Evolutionary conservation across 2,329 filamentous ascomycete species (phyloP), one percentile per base, ranked within the genome.

Genomic region (Lachnum nothofagi): DNA sequence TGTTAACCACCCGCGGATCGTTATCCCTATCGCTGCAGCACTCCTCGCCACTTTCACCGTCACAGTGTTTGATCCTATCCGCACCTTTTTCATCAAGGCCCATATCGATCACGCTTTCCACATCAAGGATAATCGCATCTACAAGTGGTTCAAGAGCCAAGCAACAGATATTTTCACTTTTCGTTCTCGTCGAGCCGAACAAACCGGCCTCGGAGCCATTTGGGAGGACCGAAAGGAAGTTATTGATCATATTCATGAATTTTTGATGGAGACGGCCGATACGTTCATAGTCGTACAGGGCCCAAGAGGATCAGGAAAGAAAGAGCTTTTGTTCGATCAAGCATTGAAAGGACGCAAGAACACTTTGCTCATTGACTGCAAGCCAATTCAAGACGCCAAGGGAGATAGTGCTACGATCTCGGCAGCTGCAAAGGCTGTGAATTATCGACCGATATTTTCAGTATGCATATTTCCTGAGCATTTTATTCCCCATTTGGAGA

Each of bases 261-360:
- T 90, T 89, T 72, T 97, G 6, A 83, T 89, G 63, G 91, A 96
- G 60, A 91, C 86, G 4, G 82, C 85, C 0, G 89, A 93, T 52
- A 97, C 91, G 0, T 96, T 96, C 65, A 90, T 95, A 55, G 88
- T 97, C 7, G 81, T 98, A 0, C 91, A 95, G 63, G 93, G 93
- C 0, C 91, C 93, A 4, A 82, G 90, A 44, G 93, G 91, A 5
- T 94, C 89, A 0, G 93, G 91, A 1, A 96, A 96, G 69, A 84
- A 81, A 54, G 91, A 96, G 59, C 77, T 97, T 10, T 83, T 97
- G 2, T 66, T 95, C 51, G 86, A 95, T 35, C 87, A 95, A 67
- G 86, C 88, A 0, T 74, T 97, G 14, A 81, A 86, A 55, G 80
- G 81, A 6, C 81, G 86, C 38, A 83, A 80, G 55, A 83, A 94